These are phyloP conservation scores for Aspergillus caelatus DNA, from an alignment of 2,329 filamentous ascomycete species.

Conservation along the genomic window DNA sequence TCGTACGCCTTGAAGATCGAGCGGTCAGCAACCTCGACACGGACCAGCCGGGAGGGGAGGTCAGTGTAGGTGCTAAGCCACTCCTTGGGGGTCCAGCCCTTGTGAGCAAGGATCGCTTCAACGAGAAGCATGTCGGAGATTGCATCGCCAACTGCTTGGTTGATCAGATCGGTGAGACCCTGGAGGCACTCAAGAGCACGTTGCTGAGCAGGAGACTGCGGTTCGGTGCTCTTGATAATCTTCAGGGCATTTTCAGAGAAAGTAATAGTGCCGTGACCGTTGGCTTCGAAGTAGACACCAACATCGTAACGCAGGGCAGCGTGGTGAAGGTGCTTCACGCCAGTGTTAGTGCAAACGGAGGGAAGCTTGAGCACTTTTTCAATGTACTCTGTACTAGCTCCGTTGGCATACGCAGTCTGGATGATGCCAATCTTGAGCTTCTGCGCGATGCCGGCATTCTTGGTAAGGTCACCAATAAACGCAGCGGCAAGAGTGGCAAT, in stretches of 20 bases:
- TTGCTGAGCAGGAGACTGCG: constrained; percentile 88
- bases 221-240: constrained; percentile 75
- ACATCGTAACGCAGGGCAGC: constrained; percentile 94
- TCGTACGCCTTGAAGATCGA: constrained; percentile 89
- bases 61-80: constrained; percentile 94
- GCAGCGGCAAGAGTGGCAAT: constrained; percentile 93
- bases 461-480: constrained; percentile 87
- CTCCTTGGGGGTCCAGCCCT: constrained; percentile 84
- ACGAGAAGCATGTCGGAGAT: constrained; percentile 95
- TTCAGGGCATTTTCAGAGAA: constrained; percentile 85
- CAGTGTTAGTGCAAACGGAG: constrained; percentile 89
- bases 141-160: constrained; percentile 96
- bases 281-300: constrained; percentile 98
- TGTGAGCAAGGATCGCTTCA: constrained; percentile 94
- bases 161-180: constrained; percentile 87
- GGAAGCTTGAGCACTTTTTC: constrained; percentile 84
- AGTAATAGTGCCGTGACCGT: constrained; percentile 94
- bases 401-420: constrained; percentile 97
- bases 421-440: constrained; percentile 91
- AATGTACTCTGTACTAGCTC: constrained; percentile 89
- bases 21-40: constrained; percentile 86
- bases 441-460: constrained; percentile 74
- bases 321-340: constrained; percentile 96
- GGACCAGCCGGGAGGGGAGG: constrained; percentile 91
- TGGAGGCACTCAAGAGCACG: constrained; percentile 82